Evolutionary conservation across 805 yeast genomes (phyloP), one percentile per base, ranked within the genome.

Genomic region (Saccharomycopsis olivae): DNA sequence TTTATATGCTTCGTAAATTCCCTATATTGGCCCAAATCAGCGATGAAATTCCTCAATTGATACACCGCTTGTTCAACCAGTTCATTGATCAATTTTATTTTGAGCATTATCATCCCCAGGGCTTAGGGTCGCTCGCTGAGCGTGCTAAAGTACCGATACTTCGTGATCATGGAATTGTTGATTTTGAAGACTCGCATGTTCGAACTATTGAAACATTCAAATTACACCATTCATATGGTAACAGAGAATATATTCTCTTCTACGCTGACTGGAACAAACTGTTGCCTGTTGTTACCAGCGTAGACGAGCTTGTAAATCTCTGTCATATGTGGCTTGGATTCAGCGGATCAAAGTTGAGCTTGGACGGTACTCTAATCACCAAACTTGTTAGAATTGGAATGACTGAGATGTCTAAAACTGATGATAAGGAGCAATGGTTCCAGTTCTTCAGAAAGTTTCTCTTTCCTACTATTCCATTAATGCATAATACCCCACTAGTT

Each of bases 361-460:
- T 63, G 19, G 63, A 68, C 51, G 52, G 75, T 2, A 50, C 54
- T 2, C 55, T 84, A 2, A 58, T 82, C 11, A 59, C 72, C 5
- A 73, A 77, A 47, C 38, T 88, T 1, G 70, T 84, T 41, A 72
- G 83, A 30, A 69, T 84, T n/a, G 77, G 73, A 10, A 47, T 56
- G 3, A 34, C 47, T 6, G 37, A 43, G 27, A 18, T 39, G 14
- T 30, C 29, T 14, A 38, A 36, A 1, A 51, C 51, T 18, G 38
- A 39, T 2, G 41, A 47, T 9, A 36, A 57, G 10, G 53, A 47
- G 13, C 19, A 30, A 23, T 75, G 94, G 87, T 62, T 78, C 36
- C 69, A 69, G 32, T 81, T 67, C 49, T 71, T 68, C 50, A 68
- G 94, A 46, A 71, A 73, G 43, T 78, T 68, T 49, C 62, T 89